Evolutionary conservation across 306 rosid genomes (phyloP), one percentile per base, ranked within the genome.

Genomic region (Hylodesmum podocarpum): DNA sequence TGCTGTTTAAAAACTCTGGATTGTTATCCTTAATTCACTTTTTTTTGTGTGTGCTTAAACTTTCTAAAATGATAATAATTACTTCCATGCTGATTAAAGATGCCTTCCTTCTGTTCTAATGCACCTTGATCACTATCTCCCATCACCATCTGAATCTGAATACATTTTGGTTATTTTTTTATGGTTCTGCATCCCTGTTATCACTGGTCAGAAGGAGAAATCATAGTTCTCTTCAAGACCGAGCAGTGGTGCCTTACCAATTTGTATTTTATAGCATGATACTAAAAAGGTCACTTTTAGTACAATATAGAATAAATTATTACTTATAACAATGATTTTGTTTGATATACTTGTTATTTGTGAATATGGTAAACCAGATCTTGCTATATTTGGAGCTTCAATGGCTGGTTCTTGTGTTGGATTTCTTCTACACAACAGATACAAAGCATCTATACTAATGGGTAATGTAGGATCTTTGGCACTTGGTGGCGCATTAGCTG

Each of bases 361-460:
- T 40, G 3, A 63, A 55, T 53, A 67, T 86, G 54, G 53, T 28
- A 77, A 82, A 85, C 69, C 92, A 95, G 98, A 89, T 61, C 91
- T 95, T 79, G 88, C 97, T 22, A 82, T 92, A 76, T 95, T 95
- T 81, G 98, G 98, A 78, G 97, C 96, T 70, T 95, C 98, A 78
- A 92, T 95, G 98, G 97, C 97, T 57, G 98, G 98, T 84, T 92
- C 98, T 55, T 95, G 98, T 83, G 95, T 88, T 64, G 98, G 98
- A 65, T 95, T 95, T 88, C 98, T 95, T 79, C 84, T 92, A 80
- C 91, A 95, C 90, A 92, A 95, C 78, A 87, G 97, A 69, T 87
- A 89, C 86, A 95, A 79, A 79, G 98, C 98, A 47, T 95, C 97
- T 19, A 72, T 95, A 43, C 84, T 88, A 72, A 95, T 95, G 98